Conservation (phyloP, 2,329 filamentous ascomycete genomes). For the Amauroascus niger region DNA sequence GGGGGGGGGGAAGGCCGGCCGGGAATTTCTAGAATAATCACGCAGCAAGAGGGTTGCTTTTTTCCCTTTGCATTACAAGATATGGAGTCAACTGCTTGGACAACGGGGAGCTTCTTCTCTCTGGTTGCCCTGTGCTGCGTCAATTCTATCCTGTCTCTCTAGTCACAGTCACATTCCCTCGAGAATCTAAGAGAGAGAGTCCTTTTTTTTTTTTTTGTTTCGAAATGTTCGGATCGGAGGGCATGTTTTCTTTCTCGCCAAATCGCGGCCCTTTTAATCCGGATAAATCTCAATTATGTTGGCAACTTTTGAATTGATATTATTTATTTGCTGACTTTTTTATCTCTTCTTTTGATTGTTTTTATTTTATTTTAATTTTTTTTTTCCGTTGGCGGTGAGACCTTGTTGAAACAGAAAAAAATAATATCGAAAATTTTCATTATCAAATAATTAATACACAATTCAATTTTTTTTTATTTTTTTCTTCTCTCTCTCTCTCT, state of each 20-base stretch:
- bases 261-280: neutral
- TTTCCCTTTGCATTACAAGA: neutral
- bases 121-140: neutral
- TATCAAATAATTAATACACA: no score
- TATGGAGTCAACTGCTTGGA: no score
- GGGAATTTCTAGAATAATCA: slow-evolving; percentile 8
- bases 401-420: neutral
- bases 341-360: neutral
- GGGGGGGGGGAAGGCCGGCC: neutral
- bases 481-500: neutral
- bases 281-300: neutral
- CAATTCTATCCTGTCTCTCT: neutral
- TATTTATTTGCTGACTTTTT: neutral
- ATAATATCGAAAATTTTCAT: slow-evolving; percentile 1
- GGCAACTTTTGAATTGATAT: neutral
- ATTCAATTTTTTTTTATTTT: neutral
- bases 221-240: no score
- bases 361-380: neutral
- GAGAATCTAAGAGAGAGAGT: neutral
- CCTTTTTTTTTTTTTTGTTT: no score
- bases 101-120: neutral
- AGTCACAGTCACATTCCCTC: neutral
- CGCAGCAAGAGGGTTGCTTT: neutral
- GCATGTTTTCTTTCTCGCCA: neutral
- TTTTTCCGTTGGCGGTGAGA: slow-evolving; percentile 10